phyloP scores from a whole-genome alignment of 257 asterid species.

The Solanum pennellii region DNA sequence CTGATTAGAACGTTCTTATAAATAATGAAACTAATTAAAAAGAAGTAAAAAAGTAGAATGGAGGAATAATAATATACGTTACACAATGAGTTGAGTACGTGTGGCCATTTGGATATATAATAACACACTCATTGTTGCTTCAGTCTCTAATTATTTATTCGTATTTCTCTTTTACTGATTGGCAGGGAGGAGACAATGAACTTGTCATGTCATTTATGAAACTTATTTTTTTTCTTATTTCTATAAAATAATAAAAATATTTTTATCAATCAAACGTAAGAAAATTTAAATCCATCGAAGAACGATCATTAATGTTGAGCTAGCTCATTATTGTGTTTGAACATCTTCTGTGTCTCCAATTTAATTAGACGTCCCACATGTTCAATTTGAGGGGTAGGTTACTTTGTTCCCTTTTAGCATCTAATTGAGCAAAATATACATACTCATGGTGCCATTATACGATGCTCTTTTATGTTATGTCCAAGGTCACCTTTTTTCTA shows the following conservation, averaged over 20 bases:
- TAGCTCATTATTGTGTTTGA: not conserved
- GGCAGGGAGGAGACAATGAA: rapidly evolving
- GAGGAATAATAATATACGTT: not conserved
- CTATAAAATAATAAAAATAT: too few species aligned
- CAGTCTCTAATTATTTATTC: too few species aligned
- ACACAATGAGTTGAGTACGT: not conserved
- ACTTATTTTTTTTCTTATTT: too few species aligned
- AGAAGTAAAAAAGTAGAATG: not conserved
- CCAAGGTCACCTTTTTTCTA: not conserved
- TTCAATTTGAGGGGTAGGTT: not conserved
- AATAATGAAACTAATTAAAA: not conserved
- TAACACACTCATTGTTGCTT: not conserved
- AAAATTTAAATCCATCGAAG: not conserved
- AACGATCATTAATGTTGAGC: not conserved
- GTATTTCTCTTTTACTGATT: too few species aligned
- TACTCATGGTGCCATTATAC: not conserved
- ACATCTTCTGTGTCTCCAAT: not conserved
- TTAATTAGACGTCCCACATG: not conserved
- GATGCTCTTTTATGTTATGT: not conserved
- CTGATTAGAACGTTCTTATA: not conserved
- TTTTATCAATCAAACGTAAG: too few species aligned
- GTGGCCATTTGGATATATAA: not conserved
- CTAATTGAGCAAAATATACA: not conserved
- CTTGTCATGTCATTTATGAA: too few species aligned
- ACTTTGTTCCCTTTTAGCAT: not conserved